These are phyloP conservation scores for Kuraishia piskuri DNA, from an alignment of 805 yeast species.

Conservation along the genomic window DNA sequence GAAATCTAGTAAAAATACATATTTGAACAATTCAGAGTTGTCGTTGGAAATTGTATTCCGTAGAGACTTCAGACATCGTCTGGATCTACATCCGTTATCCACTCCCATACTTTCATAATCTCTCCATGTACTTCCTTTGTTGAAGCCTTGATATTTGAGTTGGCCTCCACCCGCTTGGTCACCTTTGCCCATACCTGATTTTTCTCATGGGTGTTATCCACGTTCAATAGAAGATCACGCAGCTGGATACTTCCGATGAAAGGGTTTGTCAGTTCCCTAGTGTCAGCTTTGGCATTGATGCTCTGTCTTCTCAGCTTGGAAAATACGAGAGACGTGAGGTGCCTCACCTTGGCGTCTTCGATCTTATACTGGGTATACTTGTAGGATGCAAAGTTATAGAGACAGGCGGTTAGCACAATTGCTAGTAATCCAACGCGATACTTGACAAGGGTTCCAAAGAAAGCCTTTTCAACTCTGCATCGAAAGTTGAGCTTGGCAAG, in stretches of 20 bases:
- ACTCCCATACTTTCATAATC: slow-evolving; percentile 80
- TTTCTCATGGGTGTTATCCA: slow-evolving; percentile 25
- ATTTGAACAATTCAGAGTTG: too few species aligned
- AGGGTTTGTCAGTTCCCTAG: slow-evolving; percentile 26
- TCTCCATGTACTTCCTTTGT: slow-evolving; percentile 78
- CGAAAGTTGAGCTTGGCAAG: slow-evolving; percentile 15
- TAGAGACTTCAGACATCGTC: not conserved
- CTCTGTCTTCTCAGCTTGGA: slow-evolving; percentile 41
- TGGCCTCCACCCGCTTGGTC: slow-evolving; percentile 46
- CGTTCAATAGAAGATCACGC: slow-evolving; percentile 49
- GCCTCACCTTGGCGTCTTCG: slow-evolving; percentile 32
- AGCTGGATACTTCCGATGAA: slow-evolving; percentile 66
- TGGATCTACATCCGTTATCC: slow-evolving; percentile 44
- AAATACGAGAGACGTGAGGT: slow-evolving; percentile 38
- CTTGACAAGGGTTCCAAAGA: slow-evolving; percentile 13
- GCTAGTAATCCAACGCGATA: slow-evolving; percentile 15
- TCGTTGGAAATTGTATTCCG: not conserved
- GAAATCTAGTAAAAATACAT: not conserved
- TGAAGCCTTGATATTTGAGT: slow-evolving; percentile 54
- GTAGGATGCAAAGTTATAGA: slow-evolving; percentile 6
- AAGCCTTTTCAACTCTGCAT: slow-evolving; percentile 17
- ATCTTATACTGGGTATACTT: slow-evolving; percentile 27
- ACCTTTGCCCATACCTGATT: slow-evolving; percentile 53
- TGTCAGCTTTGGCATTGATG: slow-evolving; percentile 21
- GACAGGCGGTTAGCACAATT: slow-evolving; percentile 2